These are phyloP conservation scores for Macadamia integrifolia DNA, from an alignment of 164 flowering plant genomes.

Conservation along the genomic window DNA sequence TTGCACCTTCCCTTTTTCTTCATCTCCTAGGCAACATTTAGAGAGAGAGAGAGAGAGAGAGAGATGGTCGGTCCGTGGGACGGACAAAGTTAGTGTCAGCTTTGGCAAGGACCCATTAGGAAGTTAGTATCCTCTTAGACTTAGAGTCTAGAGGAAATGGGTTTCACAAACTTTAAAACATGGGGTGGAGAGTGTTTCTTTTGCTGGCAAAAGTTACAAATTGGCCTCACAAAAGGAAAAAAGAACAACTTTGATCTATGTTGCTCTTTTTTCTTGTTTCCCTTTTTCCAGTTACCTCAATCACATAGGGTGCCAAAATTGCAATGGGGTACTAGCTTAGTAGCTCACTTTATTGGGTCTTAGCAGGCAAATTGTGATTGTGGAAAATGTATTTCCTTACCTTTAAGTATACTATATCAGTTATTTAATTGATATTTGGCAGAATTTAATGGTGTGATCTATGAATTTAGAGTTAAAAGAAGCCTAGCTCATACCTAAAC, in stretches of 20 bases:
- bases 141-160: conserved; percentile 2
- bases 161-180: conserved; percentile 8
- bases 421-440: no score
- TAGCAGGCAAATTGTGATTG: no score
- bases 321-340: no score
- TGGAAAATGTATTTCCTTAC: no score
- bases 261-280: neutral
- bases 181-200: conserved; percentile 2
- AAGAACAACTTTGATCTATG: conserved; percentile 4
- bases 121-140: no score
- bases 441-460: no score
- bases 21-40: neutral
- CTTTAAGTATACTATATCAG: no score
- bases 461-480: no score
- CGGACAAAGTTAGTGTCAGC: neutral
- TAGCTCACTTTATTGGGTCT: no score
- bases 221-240: conserved; percentile 1
- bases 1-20: no score
- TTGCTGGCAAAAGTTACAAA: conserved; percentile 4
- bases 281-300: neutral
- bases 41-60: neutral
- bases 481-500: no score
- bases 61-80: neutral
- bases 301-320: no score
- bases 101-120: neutral